Conservation (phyloP, 805 yeast genomes). For the Myxozyma vanderwaltii region DNA sequence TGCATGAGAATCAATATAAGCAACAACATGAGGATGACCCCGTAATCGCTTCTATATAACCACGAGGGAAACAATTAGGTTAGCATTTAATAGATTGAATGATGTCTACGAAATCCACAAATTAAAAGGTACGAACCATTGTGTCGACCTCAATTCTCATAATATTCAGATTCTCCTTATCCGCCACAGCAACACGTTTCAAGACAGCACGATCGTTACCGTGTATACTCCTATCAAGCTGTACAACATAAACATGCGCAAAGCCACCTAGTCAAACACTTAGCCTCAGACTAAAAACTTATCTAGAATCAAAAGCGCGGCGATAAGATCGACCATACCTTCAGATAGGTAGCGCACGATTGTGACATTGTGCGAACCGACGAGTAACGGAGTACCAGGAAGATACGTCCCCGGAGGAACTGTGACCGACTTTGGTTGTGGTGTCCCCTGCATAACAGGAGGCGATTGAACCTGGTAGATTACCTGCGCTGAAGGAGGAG, state of each 20-base stretch:
- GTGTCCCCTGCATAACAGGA: neutral
- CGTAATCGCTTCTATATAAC: conserved; percentile 58
- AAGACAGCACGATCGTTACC: conserved; percentile 69
- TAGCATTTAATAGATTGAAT: neutral
- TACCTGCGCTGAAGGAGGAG: conserved; percentile 11
- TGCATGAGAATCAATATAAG: conserved; percentile 95
- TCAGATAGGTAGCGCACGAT: conserved; percentile 74
- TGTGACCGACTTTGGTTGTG: conserved; percentile 8
- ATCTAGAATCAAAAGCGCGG: neutral
- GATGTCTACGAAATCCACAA: too few relatives aligned
- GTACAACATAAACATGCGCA: conserved; percentile 89
- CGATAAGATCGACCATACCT: conserved; percentile 48
- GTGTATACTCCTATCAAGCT: conserved; percentile 60
- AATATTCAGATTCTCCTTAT: conserved; percentile 76
- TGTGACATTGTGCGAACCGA: conserved; percentile 77
- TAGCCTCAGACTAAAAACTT: too few relatives aligned
- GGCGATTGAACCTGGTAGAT: conserved; percentile 10
- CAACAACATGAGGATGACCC: conserved; percentile 78
- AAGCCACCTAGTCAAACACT: conserved; percentile 59
- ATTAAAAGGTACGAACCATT: conserved; percentile 51
- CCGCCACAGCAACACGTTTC: conserved; percentile 94
- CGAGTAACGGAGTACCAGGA: conserved; percentile 77
- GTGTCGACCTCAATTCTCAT: conserved; percentile 96
- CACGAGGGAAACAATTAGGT: too few relatives aligned
- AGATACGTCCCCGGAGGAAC: conserved; percentile 49